These are phyloP conservation scores for Aspergillus sp. DNA, from an alignment of 2,329 filamentous ascomycete genomes.

Conservation along the genomic window DNA sequence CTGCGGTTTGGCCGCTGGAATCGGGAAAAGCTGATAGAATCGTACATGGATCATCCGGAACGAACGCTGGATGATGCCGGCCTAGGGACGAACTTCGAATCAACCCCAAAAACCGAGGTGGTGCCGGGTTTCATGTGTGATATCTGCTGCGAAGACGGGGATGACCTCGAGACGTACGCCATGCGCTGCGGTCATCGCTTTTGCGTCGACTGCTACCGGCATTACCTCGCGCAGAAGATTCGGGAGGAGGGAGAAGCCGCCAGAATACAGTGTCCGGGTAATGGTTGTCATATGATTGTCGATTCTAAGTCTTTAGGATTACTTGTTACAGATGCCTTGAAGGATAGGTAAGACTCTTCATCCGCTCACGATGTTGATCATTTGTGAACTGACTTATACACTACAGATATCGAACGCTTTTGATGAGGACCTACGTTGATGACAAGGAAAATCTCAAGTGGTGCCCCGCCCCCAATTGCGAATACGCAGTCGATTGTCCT, in stretches of 20 bases:
- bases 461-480: constrained; percentile 97
- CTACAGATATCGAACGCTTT: constrained; percentile 77
- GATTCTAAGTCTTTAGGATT: constrained; percentile 86
- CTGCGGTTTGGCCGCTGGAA: constrained; percentile 93
- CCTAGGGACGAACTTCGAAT: constrained; percentile 67
- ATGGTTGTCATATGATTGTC: constrained; percentile 85
- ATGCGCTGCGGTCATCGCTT: constrained; percentile 96
- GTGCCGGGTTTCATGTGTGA: constrained; percentile 84
- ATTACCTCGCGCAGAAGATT: constrained; percentile 92
- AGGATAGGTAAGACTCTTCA: constrained; percentile 53
- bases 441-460: constrained; percentile 95
- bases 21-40: constrained; percentile 90
- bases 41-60: constrained; percentile 89
- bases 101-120: constrained; percentile 69
- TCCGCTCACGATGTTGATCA: not conserved
- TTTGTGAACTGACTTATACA: constrained; percentile 6
- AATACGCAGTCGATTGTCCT: constrained; percentile 85
- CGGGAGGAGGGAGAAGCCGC: constrained; percentile 93
- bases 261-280: constrained; percentile 88
- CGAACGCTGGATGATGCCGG: constrained; percentile 84
- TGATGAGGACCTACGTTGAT: constrained; percentile 94
- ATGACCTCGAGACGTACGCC: constrained; percentile 79
- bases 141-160: constrained; percentile 91
- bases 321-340: constrained; percentile 64
- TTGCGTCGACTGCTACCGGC: constrained; percentile 88